Evolutionary conservation across 2,329 filamentous ascomycete genomes (phyloP).

Genomic region (Aspergillus piperis): DNA sequence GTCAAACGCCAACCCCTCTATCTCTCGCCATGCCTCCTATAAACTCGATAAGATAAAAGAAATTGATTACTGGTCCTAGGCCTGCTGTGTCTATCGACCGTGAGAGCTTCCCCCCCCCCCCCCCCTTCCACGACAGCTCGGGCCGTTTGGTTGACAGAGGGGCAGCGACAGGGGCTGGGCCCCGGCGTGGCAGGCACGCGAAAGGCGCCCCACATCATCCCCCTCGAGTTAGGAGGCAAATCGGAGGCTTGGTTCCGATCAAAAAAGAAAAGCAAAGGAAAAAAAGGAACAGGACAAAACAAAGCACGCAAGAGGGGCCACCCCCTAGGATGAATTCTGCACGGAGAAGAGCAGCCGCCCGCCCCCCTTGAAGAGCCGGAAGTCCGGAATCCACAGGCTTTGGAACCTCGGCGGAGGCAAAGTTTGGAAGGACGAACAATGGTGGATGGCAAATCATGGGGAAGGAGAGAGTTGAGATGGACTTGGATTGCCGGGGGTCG

Average conservation of each 20-base stretch:
- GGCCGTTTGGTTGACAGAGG: background rate
- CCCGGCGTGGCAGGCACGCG: slow-evolving; percentile 4
- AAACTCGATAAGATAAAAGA: too few relatives aligned
- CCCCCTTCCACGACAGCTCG: background rate
- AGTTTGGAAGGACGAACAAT: background rate
- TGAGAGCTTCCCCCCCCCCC: background rate
- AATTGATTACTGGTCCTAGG: too few relatives aligned
- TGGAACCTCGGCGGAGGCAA: slow-evolving; percentile 9
- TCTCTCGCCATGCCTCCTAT: background rate
- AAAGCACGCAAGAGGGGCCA: background rate
- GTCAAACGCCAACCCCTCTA: too few relatives aligned
- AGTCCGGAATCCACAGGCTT: background rate
- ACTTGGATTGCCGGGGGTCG: background rate
- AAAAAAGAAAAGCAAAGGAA: too few relatives aligned
- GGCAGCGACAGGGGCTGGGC: background rate
- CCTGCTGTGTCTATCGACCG: background rate
- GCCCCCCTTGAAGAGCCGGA: background rate
- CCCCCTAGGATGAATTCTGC: background rate
- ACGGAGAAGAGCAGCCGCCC: background rate
- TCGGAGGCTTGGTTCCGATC: slow-evolving; percentile 8
- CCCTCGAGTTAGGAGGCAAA: slow-evolving; percentile 13
- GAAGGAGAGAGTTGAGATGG: background rate
- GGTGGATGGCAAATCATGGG: slow-evolving; percentile 13
- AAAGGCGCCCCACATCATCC: background rate
- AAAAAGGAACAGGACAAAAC: too few relatives aligned